Evolutionary conservation across 2,329 filamentous ascomycete species (phyloP), one percentile per base, ranked within the genome.

Genomic region (Clarireedia paspali): DNA sequence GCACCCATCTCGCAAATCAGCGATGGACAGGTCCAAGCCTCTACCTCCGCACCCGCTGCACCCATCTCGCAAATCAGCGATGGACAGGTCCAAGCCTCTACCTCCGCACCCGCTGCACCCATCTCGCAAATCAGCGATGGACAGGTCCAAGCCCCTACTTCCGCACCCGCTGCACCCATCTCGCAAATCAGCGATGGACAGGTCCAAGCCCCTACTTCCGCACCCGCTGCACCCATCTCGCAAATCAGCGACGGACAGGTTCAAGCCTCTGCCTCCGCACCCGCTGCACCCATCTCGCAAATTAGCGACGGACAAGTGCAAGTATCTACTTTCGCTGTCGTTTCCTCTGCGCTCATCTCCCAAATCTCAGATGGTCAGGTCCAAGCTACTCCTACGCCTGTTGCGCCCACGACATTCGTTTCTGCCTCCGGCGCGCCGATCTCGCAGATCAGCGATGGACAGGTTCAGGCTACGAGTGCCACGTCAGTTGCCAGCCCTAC

Each of bases 91-190:
- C 36, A 60, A 27, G 49, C 6, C 15, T 12, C 53, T n/a, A 55
- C 70, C 40, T 66, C 69, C 49, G 59, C 54, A 27, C 26, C 52
- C 2, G 24, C 24, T n/a, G 42, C 9, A 9, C 5, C 50, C 2
- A 58, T 68, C 23, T 60, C 53, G 10, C 68, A 70, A 49, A 65
- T 67, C 46, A 34, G 58, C 5, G 69, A 71, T 57, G 69, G 68
- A 20, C 69, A 71, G 55, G 57, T 68, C 15, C 66, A 61, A 38
- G 53, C 47, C 10, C 4, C 9, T 4, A 34, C 30, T 10, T 34
- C 30, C 12, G 30, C 30, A 1, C 7, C 20, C 20, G 34, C 20
- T 17, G 34, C 20, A 6, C 47, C 17, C 34, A 12, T 24, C 40
- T 30, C 17, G 17, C 39, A 45, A 34, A 30, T 74, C 74, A 17